A percentile compares a stretch with the other conserved stretches of the same genome.
Conservation (phyloP, 2,329 filamentous ascomycete genomes). For the Alternaria sp. region DNA sequence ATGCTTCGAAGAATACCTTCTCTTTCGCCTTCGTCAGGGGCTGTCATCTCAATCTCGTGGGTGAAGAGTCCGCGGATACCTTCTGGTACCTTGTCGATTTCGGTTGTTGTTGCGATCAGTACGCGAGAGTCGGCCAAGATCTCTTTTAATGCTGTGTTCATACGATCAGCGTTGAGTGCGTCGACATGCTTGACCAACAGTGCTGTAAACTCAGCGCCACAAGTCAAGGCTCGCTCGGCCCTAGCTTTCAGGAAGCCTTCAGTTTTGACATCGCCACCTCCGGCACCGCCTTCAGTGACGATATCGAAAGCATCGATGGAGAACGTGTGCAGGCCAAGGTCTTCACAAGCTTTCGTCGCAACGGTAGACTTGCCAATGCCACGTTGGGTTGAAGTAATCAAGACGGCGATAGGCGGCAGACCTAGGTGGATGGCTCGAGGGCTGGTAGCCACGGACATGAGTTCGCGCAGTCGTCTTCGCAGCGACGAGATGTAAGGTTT, state of each 20-base stretch:
- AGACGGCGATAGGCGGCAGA: conserved; percentile 85
- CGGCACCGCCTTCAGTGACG: conserved; percentile 85
- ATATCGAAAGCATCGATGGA: conserved; percentile 92
- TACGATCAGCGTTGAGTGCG: conserved; percentile 87
- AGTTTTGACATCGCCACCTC: conserved; percentile 91
- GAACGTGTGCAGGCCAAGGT: conserved; percentile 91
- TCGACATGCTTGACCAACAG: conserved; percentile 91
- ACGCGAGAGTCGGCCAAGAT: conserved; percentile 82
- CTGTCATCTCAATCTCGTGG: conserved; percentile 91
- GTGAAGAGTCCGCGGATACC: conserved; percentile 90
- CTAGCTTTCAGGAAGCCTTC: conserved; percentile 88
- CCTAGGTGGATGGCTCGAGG: conserved; percentile 84
- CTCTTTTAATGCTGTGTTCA: conserved; percentile 83
- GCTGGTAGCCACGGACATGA: conserved; percentile 89
- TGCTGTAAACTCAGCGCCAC: conserved; percentile 82
- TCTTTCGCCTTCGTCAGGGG: conserved; percentile 90
- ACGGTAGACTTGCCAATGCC: conserved; percentile 91
- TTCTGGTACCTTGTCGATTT: conserved; percentile 93
- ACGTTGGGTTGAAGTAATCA: conserved; percentile 89
- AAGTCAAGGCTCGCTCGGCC: conserved; percentile 87
- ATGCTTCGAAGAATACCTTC: conserved; percentile 85
- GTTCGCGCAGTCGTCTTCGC: conserved; percentile 75
- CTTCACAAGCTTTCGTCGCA: conserved; percentile 78
- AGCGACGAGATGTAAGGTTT: conserved; percentile 55
- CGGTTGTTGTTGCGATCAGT: conserved; percentile 90